Evolutionary conservation across 2,329 filamentous ascomycete genomes (phyloP).

Genomic region (Colletotrichum sojae): DNA sequence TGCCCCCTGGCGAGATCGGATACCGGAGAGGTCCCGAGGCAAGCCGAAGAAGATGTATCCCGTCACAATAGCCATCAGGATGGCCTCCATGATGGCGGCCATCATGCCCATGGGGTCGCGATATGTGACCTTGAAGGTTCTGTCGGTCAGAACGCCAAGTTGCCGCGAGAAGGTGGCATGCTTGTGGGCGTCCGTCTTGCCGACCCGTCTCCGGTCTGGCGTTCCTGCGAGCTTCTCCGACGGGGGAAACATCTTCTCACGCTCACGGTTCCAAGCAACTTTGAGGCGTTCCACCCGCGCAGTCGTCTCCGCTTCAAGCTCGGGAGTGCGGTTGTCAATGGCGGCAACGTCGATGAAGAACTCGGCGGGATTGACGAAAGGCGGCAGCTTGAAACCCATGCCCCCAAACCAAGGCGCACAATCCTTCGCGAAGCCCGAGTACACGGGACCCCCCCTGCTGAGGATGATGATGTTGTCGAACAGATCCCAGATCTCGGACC

Average conservation of each 20-base stretch:
- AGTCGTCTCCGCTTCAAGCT: constrained; percentile 73
- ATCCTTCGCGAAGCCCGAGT: constrained; percentile 71
- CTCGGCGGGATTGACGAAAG: constrained; percentile 84
- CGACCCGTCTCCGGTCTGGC: constrained; percentile 25
- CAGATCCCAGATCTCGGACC: constrained; percentile 84
- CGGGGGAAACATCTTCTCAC: constrained; percentile 44
- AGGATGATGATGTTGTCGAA: constrained; percentile 81
- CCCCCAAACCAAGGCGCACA: constrained; percentile 76
- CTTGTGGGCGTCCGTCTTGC: constrained; percentile 45
- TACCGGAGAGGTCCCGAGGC: constrained; percentile 76
- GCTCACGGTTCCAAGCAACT: constrained; percentile 65
- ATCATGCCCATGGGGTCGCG: constrained; percentile 84
- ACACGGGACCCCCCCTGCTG: constrained; percentile 77
- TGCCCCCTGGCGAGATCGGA: constrained; percentile 80
- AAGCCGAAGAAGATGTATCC: constrained; percentile 82
- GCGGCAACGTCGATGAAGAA: constrained; percentile 82
- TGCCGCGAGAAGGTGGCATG: constrained; percentile 74
- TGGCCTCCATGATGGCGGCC: constrained; percentile 77
- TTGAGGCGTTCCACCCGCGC: constrained; percentile 74
- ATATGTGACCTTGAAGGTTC: constrained; percentile 79
- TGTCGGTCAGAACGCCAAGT: constrained; percentile 74
- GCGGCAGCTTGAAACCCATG: constrained; percentile 73
- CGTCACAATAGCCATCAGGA: constrained; percentile 78
- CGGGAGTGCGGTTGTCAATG: constrained; percentile 78
- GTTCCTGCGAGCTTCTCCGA: constrained; percentile 37